Evolutionary conservation across 2,329 filamentous ascomycete genomes (phyloP).

Genomic region (Diaporthe citrichinensis): DNA sequence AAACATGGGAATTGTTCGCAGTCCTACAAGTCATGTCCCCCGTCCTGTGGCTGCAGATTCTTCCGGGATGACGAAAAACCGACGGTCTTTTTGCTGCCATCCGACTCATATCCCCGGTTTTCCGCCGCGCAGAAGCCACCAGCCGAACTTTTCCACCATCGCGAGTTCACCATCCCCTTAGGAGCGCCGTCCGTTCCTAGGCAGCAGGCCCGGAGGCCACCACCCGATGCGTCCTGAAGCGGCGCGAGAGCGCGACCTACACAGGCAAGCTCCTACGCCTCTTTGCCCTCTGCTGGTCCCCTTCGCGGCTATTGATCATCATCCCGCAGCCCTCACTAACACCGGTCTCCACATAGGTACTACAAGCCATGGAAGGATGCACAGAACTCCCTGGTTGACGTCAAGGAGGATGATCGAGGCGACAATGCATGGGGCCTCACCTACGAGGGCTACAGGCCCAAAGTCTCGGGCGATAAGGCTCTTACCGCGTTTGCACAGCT

Average conservation of each 20-base stretch:
- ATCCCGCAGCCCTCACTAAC: not conserved
- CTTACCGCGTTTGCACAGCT: constrained; percentile 66
- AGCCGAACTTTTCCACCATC: not conserved
- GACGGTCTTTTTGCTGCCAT: not conserved
- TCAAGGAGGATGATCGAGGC: constrained; percentile 2
- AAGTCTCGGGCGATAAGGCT: constrained; percentile 53
- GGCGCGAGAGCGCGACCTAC: constrained; percentile 38
- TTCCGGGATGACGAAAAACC: constrained; percentile 2
- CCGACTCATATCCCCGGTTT: constrained; percentile 7
- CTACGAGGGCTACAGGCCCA: constrained; percentile 50
- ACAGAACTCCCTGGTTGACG: constrained; percentile 29
- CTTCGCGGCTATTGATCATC: too few relatives aligned
- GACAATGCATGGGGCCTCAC: constrained; percentile 31
- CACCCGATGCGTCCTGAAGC: constrained; percentile 37
- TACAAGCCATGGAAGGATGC: constrained; percentile 39
- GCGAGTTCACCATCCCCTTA: not conserved
- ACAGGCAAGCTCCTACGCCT: constrained; percentile 25
- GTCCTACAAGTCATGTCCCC: constrained; percentile 6
- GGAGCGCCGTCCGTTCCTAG: constrained; percentile 3
- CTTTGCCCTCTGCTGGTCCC: not conserved
- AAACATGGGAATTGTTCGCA: not conserved
- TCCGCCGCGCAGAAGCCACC: not conserved
- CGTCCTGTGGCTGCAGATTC: constrained; percentile 1
- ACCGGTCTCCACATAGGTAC: constrained; percentile 13
- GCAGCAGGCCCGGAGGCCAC: not conserved